Evolutionary conservation across 176 grass and related monocot genomes (phyloP).

Genomic region (Microstegium vimineum): DNA sequence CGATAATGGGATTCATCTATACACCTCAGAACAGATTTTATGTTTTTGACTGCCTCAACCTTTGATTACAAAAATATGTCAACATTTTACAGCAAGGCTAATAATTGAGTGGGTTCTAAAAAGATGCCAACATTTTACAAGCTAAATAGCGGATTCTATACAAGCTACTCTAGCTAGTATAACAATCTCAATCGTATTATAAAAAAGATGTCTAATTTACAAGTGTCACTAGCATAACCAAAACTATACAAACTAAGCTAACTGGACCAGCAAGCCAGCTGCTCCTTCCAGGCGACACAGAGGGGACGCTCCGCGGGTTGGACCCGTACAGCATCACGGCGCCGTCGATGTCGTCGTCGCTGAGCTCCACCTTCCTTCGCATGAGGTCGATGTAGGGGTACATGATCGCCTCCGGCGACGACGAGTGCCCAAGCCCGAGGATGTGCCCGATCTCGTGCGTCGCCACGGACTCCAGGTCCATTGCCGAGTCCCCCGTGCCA

Average conservation of each 20-base stretch:
- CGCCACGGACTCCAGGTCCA: conserved; percentile 73
- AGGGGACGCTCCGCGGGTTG: conserved; percentile 40
- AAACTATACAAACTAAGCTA: neutral
- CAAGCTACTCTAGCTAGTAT: too few species aligned
- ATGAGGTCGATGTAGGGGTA: conserved; percentile 46
- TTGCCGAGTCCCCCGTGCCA: neutral
- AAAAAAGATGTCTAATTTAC: neutral
- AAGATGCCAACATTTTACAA: neutral
- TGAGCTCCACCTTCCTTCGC: conserved; percentile 59
- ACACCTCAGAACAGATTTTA: neutral
- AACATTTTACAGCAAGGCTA: too few species aligned
- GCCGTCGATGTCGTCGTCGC: conserved; percentile 64
- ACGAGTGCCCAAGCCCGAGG: conserved; percentile 66
- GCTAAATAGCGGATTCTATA: too few species aligned
- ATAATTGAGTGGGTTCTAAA: neutral
- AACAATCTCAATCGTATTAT: too few species aligned
- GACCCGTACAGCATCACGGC: conserved; percentile 66
- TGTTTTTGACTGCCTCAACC: too few species aligned
- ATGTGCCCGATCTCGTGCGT: conserved; percentile 95
- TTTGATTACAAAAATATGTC: too few species aligned
- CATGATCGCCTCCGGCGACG: conserved; percentile 67
- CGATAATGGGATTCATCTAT: neutral
- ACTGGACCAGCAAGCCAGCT: neutral
- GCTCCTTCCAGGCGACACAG: neutral
- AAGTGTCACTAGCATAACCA: conserved; percentile 27